A percentile compares a stretch with the other conserved stretches of the same genome.
These are phyloP conservation scores for Cyberlindnera galapagoensis DNA, from an alignment of 805 yeast species.

Conservation along the genomic window DNA sequence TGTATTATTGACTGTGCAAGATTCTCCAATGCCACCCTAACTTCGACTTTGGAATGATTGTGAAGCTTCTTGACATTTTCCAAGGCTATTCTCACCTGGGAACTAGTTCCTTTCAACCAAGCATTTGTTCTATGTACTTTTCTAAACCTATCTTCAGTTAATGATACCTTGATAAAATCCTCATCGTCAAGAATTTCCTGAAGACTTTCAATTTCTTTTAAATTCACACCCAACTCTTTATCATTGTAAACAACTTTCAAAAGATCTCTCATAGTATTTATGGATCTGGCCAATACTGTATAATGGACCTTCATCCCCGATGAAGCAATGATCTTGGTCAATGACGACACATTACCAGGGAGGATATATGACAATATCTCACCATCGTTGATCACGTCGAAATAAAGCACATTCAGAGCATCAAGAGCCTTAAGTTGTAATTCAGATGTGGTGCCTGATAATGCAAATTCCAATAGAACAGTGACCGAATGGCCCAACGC, in stretches of 20 bases:
- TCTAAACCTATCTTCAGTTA: conserved; percentile 15
- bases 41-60: conserved; percentile 27
- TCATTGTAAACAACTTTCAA: conserved; percentile 37
- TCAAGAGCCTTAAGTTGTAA: conserved; percentile 29
- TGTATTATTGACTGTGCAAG: conserved; percentile 27
- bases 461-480: conserved; percentile 32
- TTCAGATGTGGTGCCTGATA: conserved; percentile 22
- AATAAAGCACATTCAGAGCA: conserved; percentile 30
- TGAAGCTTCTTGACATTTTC: conserved; percentile 18
- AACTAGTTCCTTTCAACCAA: conserved; percentile 51
- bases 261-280: conserved; percentile 27
- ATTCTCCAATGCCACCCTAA: conserved; percentile 25
- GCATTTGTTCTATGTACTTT: conserved; percentile 36
- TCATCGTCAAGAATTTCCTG: conserved; percentile 12
- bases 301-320: conserved; percentile 31
- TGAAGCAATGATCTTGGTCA: conserved; percentile 32
- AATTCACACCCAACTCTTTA: conserved; percentile 26
- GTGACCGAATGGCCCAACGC: conserved; percentile 42
- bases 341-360: conserved; percentile 44
- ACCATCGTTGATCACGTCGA: conserved; percentile 34
- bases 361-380: conserved; percentile 42
- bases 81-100: conserved; percentile 43
- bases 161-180: conserved; percentile 14
- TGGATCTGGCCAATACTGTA: conserved; percentile 26
- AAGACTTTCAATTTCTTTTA: conserved; percentile 17